Base-by-base conservation (phyloP, 495 filamentous ascomycete genomes). In the Stereocaulon alpinum region DNA sequence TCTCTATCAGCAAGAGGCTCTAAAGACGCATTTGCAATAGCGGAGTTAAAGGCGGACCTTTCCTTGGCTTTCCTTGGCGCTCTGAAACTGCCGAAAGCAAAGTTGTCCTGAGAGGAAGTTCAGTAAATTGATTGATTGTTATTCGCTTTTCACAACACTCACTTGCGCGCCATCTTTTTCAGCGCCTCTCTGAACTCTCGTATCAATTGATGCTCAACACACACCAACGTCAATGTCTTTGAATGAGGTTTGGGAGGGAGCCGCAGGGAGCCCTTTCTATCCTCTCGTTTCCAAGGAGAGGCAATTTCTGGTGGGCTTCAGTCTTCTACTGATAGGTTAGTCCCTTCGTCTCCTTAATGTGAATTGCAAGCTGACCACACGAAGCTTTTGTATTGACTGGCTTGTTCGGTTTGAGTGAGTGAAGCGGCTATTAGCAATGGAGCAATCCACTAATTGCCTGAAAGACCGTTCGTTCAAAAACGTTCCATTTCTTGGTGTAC, bases 201-300 rank as follows among this genome's bases (percentile, higher is more conserved):
- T 24, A 2, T n/a, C 37, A 34, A 18, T 42, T 12, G 2, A 15
- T 37, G 11, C 15, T 4, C 40, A n/a, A 18, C 57, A 20, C 59
- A 61, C 34, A 30, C 24, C 18, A 11, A 42, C 52, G 48, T 66
- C 67, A 69, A 79, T 82, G 76, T 89, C 90, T 77, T 71, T 95
- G 70, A 85, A 85, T 72, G 82, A 90, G 70, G 78, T 92, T 71
- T 95, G 91, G 91, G 86, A 92, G 76, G 86, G 86, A 77, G 86
- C 90, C 70, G 81, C 85, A 68, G 80, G 82, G 79, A 84, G 81
- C 72, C 89, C 92, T 56, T 97, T 90, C 76, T 68, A 82, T 57
- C 91, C 94, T 44, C 72, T 84, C 37, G 76, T 97, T 57, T 79
- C 82, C 61, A 98, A 97, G 74, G 82, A 82, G 66, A 82, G 72